Conservation (phyloP, 257 asterid species). For the Solanum neorickii region DNA sequence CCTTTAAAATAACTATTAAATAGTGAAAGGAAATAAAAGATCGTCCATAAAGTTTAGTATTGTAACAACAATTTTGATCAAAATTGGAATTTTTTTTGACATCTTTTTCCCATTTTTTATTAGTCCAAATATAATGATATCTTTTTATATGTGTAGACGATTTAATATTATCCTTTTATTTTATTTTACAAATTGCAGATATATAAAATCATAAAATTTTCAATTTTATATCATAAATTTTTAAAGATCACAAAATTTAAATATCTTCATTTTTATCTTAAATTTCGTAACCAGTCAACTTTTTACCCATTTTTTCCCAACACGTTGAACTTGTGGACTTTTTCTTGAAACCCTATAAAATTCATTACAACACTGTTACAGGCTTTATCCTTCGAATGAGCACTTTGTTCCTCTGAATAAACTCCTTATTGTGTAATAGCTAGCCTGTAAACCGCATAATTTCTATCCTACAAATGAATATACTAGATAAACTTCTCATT, state of each 20-base stretch:
- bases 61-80: no score
- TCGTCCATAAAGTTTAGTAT: no score
- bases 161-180: not conserved
- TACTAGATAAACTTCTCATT: accelerated
- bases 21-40: no score
- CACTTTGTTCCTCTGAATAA: no score
- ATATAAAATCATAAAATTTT: not conserved
- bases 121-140: not conserved
- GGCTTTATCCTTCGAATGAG: no score
- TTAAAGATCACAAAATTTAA: not conserved
- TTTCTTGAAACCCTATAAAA: not conserved
- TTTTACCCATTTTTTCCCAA: not conserved
- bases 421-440: no score
- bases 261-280: not conserved
- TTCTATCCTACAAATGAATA: no score
- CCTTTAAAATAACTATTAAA: no score
- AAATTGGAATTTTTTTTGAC: no score
- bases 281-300: not conserved
- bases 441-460: accelerated
- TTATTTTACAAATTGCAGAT: no score
- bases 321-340: not conserved
- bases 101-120: not conserved
- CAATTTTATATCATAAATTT: not conserved
- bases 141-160: not conserved
- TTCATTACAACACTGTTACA: no score